Percentiles rank a stretch among this genome's conserved stretches.
phyloP scores from a whole-genome alignment of 208 protist species.

The Crithidia mellificae region DNA sequence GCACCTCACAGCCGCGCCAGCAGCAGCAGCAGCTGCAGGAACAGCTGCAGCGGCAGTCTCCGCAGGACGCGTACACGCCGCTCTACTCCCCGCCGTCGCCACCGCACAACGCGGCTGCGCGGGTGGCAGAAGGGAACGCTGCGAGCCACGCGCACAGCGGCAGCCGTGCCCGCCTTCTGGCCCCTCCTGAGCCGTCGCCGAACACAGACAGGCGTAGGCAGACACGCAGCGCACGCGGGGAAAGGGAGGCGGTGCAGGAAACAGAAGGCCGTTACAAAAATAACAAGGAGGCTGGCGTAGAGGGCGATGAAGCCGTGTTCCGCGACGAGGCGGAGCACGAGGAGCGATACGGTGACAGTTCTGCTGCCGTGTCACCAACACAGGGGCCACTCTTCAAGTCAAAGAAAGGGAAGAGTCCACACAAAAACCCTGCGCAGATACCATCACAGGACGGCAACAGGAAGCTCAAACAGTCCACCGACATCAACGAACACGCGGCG shows the following conservation, averaged over 20 bases:
- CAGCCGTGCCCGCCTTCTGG: background rate
- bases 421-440: background rate
- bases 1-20: background rate
- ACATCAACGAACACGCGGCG: background rate
- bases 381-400: background rate
- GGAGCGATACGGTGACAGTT: background rate
- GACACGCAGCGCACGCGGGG: background rate
- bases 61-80: slow-evolving; percentile 7
- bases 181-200: slow-evolving; percentile 1
- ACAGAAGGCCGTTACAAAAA: too few relatives aligned
- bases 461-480: background rate
- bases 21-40: background rate
- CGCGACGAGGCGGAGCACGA: background rate
- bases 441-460: background rate
- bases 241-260: background rate
- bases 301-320: slow-evolving; percentile 1
- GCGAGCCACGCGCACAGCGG: background rate
- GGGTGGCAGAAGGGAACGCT: background rate
- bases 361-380: slow-evolving; percentile 3
- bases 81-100: slow-evolving; percentile 15
- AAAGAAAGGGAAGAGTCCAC: background rate
- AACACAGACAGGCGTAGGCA: background rate
- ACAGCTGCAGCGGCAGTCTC: background rate
- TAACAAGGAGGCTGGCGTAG: background rate
- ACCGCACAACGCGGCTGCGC: background rate